A percentile compares a stretch with the other conserved stretches of the same genome.
Evolutionary conservation across 768 basidiomycete genomes (phyloP).

Genomic region (Kwoniella shandongensis): DNA sequence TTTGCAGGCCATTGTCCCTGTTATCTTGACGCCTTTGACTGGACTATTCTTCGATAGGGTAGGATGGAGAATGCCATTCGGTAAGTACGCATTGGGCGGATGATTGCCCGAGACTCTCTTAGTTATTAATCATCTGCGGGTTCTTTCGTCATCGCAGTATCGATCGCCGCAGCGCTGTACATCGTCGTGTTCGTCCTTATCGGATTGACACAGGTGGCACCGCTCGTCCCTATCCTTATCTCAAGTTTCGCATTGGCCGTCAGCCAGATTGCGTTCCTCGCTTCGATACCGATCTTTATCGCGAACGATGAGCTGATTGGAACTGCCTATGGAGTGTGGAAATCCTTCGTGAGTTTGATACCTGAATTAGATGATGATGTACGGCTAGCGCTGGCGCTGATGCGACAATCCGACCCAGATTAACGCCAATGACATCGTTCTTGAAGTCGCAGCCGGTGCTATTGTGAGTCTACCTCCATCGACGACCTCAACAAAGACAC

Average conservation of each 20-base stretch:
- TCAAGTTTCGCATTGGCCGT: slow-evolving; percentile 39
- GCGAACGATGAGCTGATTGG: slow-evolving; percentile 36
- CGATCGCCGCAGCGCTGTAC: slow-evolving; percentile 43
- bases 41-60: slow-evolving; percentile 47
- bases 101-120: no score
- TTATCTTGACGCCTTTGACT: slow-evolving; percentile 45
- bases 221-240: slow-evolving; percentile 45
- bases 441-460: slow-evolving; percentile 32
- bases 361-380: no score
- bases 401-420: no score
- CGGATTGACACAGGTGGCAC: slow-evolving; percentile 44
- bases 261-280: slow-evolving; percentile 42
- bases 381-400: no score
- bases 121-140: background rate
- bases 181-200: slow-evolving; percentile 46
- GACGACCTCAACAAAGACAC: no score
- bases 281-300: slow-evolving; percentile 44
- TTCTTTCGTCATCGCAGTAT: slow-evolving; percentile 14
- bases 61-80: slow-evolving; percentile 44
- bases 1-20: slow-evolving; percentile 43
- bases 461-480: slow-evolving; percentile 12
- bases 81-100: slow-evolving; percentile 1
- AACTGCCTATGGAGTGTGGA: slow-evolving; percentile 48
- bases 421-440: slow-evolving; percentile 10
- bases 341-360: slow-evolving; percentile 35